phyloP scores from a whole-genome alignment of 306 rosid genomes.

The Adenanthera pavonina region DNA sequence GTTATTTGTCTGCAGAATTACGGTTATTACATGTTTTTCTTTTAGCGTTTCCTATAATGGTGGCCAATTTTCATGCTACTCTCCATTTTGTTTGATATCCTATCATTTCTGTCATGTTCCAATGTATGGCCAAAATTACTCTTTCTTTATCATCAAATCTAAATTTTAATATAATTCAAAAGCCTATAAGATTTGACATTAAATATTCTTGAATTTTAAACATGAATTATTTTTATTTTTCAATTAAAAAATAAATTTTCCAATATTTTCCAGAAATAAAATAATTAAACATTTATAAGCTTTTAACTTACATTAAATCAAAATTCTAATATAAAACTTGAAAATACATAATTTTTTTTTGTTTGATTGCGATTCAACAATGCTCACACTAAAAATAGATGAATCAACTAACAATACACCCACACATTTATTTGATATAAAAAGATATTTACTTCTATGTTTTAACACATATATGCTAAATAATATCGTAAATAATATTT shows the following conservation, averaged over 20 bases:
- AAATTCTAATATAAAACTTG: no score
- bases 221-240: background rate
- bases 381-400: no score
- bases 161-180: background rate
- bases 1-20: conserved; percentile 1
- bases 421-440: no score
- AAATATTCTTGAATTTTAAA: background rate
- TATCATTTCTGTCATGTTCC: background rate
- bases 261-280: background rate
- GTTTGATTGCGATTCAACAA: no score
- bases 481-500: no score
- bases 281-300: background rate
- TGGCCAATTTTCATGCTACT: background rate
- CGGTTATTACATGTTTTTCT: background rate
- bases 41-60: background rate
- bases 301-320: no score
- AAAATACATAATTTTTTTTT: no score
- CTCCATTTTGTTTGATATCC: background rate
- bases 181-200: background rate
- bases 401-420: no score
- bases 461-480: no score
- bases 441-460: no score
- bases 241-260: background rate
- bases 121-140: background rate
- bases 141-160: background rate